Base-by-base conservation (phyloP, 495 filamentous ascomycete species). In the Podospora pseudocomata region DNA sequence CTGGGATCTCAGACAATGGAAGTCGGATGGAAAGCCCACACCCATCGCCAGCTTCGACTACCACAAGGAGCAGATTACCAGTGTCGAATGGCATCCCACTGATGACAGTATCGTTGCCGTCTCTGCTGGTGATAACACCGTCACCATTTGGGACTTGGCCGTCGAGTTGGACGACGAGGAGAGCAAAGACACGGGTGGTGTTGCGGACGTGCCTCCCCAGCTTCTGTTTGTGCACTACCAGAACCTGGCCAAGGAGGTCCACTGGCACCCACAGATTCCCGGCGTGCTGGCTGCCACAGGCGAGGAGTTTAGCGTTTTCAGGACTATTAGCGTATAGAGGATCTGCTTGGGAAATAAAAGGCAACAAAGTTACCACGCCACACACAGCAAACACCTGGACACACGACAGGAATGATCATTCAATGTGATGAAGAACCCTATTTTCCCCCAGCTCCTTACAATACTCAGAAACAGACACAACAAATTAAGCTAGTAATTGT, bases 131-230 rank as follows among this genome's bases (percentile, higher is more conserved):
- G 95, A 99, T 77, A 94, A 93, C 76, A 97, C 94, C 11, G 85
- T 97, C 27, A 97, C 95, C 1, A 82, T 97, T 58, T 99, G 95
- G 95, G 95, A 99, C 89, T 76, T 99, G 76, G 91, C 92, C 3
- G 95, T 99, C 54, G 95, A 99, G 80, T 71, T 98, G 66, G 95
- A 99, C 72, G 95, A 97, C 73, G 95, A 99, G 81, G 94, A 97
- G 85, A 92, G 89, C 74, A 91, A 86, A 79, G 91, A 94, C 69
- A 93, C 93, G 4, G 94, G 88, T 3, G 94, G 90, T 28, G 88
- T 94, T 56, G 86, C 89, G 65, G 95, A 95, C 68, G 92, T 99
- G 70, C 95, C 95, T 64, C 93, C 95, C 39, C 95, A 98, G 76
- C 78, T 99, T 72, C 80, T 99, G 70, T 99, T 99, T 81, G 92